Conservation (phyloP, 2,329 filamentous ascomycete species). For the Arthrobotrys pseudoclavata region DNA sequence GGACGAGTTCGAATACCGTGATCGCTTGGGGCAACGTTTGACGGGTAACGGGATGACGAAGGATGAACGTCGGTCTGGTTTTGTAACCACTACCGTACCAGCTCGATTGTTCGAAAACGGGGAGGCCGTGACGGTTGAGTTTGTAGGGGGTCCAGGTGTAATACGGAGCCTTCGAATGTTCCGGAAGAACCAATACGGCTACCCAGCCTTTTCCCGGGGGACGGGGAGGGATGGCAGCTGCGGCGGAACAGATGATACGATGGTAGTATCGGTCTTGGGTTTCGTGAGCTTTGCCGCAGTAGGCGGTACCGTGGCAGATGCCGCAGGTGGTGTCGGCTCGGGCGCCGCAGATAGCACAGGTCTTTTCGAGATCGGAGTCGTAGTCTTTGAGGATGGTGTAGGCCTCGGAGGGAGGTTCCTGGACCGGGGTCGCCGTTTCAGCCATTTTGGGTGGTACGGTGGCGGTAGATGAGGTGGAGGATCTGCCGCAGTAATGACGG, state of each 20-base stretch:
- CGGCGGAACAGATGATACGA: constrained; percentile 24
- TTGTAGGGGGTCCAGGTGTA: constrained; percentile 30
- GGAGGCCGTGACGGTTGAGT: constrained; percentile 28
- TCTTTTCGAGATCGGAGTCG: neutral
- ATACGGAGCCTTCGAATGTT: constrained; percentile 32
- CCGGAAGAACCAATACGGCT: constrained; percentile 38
- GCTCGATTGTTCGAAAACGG: constrained; percentile 34
- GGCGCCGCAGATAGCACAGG: constrained; percentile 39
- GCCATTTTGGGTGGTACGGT: neutral
- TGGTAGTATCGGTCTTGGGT: constrained; percentile 29
- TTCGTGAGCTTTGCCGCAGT: constrained; percentile 31
- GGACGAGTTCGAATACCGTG: constrained; percentile 13
- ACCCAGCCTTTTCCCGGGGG: neutral
- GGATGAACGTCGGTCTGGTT: constrained; percentile 13
- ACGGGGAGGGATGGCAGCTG: constrained; percentile 10
- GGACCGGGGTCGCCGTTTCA: neutral
- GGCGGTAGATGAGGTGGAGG: neutral
- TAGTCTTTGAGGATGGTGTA: constrained; percentile 1
- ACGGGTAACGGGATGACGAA: constrained; percentile 35
- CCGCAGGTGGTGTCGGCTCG: constrained; percentile 27
- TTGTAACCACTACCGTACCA: constrained; percentile 25
- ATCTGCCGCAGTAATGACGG: neutral
- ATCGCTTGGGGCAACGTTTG: constrained; percentile 13
- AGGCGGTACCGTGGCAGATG: constrained; percentile 35
- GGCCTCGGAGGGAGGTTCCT: neutral